phyloP scores from a whole-genome alignment of 2,329 filamentous ascomycete species.

The Escovopsis sp. region DNA sequence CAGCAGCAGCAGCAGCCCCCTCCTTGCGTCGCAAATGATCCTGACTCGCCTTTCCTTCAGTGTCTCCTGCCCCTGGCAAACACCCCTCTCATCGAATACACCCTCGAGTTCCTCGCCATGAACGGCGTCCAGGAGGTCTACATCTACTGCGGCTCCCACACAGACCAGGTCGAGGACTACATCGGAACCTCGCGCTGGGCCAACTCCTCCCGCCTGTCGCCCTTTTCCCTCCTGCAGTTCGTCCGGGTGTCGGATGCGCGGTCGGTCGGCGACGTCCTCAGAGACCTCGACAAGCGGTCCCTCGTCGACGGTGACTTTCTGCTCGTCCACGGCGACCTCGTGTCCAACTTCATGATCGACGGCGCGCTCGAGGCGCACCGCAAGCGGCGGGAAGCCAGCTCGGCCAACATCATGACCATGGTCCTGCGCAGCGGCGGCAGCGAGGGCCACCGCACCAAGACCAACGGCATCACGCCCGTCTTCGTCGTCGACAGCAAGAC shows the following conservation, averaged over 20 bases:
- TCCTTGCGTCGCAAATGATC: background rate
- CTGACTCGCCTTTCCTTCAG: slow-evolving; percentile 26
- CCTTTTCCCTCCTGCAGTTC: slow-evolving; percentile 71
- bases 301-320: slow-evolving; percentile 85
- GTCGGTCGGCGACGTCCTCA: slow-evolving; percentile 86
- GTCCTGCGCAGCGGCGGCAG: slow-evolving; percentile 66
- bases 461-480: slow-evolving; percentile 58
- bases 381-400: slow-evolving; percentile 65
- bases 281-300: slow-evolving; percentile 76
- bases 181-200: slow-evolving; percentile 65
- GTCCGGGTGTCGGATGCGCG: slow-evolving; percentile 71
- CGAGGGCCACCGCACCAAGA: slow-evolving; percentile 58
- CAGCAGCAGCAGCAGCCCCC: background rate
- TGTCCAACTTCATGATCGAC: slow-evolving; percentile 81
- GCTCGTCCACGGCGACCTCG: slow-evolving; percentile 80
- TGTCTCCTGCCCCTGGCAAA: slow-evolving; percentile 90
- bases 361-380: slow-evolving; percentile 64
- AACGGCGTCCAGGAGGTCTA: slow-evolving; percentile 91
- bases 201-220: slow-evolving; percentile 35
- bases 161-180: slow-evolving; percentile 75
- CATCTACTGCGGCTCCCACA: slow-evolving; percentile 80
- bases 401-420: slow-evolving; percentile 97
- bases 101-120: slow-evolving; percentile 87
- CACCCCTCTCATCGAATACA: slow-evolving; percentile 92
- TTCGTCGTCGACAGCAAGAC: slow-evolving; percentile 76